Conservation (phyloP, 148 eudicot species). For the Cornus florida region DNA sequence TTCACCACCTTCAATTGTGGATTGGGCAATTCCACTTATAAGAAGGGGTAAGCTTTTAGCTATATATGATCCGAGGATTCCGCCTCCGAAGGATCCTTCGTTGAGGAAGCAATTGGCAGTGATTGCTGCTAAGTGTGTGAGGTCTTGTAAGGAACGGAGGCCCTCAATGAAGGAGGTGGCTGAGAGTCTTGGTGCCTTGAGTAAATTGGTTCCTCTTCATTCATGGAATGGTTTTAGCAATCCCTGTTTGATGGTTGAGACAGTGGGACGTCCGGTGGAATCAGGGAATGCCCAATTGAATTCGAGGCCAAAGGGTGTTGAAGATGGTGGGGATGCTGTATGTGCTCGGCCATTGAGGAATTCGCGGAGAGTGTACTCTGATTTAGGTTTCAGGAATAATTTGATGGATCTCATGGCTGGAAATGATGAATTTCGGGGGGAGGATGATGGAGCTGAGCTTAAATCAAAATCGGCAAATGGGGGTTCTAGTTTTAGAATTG, state of each 20-base stretch:
- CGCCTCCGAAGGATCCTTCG: conserved; percentile 65
- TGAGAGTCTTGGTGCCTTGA: conserved; percentile 52
- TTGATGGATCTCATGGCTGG: conserved; percentile 81
- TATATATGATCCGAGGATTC: conserved; percentile 74
- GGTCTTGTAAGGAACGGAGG: conserved; percentile 81
- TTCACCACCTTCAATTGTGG: conserved; percentile 90
- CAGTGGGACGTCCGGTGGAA: conserved; percentile 58
- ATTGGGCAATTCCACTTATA: conserved; percentile 96
- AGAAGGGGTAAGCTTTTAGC: conserved; percentile 57
- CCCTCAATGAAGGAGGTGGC: conserved; percentile 83
- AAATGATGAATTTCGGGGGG: conserved; percentile 36
- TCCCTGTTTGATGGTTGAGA: conserved; percentile 90
- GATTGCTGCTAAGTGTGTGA: conserved; percentile 90
- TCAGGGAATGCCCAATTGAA: conserved; percentile 22
- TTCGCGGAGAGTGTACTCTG: conserved; percentile 72
- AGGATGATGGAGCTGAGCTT: conserved; percentile 20
- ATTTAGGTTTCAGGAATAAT: conserved; percentile 77
- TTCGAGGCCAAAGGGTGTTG: conserved; percentile 37
- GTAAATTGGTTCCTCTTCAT: conserved; percentile 62
- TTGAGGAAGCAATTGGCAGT: conserved; percentile 75
- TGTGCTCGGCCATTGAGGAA: conserved; percentile 33
- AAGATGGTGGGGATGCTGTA: conserved; percentile 33
- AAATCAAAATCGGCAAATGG: conserved; percentile 21
- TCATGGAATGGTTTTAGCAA: conserved; percentile 79
- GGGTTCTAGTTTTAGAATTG: conserved; percentile 32